Base-by-base conservation (phyloP, 2,329 filamentous ascomycete species). In the Clarireedia paspali region DNA sequence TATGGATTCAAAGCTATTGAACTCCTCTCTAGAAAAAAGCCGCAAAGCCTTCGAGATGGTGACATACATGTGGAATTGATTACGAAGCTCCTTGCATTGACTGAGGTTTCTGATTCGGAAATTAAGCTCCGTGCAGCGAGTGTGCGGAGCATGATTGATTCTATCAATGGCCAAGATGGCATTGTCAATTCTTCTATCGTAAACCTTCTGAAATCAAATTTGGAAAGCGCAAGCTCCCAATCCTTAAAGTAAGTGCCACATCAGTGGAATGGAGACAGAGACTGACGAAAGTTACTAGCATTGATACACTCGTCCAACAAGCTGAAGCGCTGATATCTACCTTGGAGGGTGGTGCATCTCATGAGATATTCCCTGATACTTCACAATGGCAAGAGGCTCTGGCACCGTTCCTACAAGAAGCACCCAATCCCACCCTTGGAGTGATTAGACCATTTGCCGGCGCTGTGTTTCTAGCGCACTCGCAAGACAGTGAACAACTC, bases 391-490 rank as follows among this genome's bases (percentile, higher is more conserved):
- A 79, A 63, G 63, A 75, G 14, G 80, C 87, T 14, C 70, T 96
- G 2, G 66, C 68, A 0, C 73, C 72, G 1, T 77, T 90, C 56
- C 70, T 88, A 5, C 68, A 75, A 30, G 66, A 71, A 1, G 63
- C 73, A 1, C 78, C 84, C 2, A 80, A 82, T 58, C 75, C 80
- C 5, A 84, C 89, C 0, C 71, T 95, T 3, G 82, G 89, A 0
- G 80, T 96, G 4, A 89, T 86, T 2, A 91, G 84, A 66, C 78
- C 78, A 24, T 74, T 96, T 6, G 83, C 82, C 0, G 89, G 89
- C 3, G 82, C 82, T 0, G 80, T 88, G 5, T 84, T 87, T 61
- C 72, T 96, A 3, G 75, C 87, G 0, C 68, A 73, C 10, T 61
- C 64, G 4, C 54, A 67, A 0, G 53, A 66, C 26, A 62, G 57